Conservation (phyloP, 768 basidiomycete genomes). For the Phanerochaete carnosa region DNA sequence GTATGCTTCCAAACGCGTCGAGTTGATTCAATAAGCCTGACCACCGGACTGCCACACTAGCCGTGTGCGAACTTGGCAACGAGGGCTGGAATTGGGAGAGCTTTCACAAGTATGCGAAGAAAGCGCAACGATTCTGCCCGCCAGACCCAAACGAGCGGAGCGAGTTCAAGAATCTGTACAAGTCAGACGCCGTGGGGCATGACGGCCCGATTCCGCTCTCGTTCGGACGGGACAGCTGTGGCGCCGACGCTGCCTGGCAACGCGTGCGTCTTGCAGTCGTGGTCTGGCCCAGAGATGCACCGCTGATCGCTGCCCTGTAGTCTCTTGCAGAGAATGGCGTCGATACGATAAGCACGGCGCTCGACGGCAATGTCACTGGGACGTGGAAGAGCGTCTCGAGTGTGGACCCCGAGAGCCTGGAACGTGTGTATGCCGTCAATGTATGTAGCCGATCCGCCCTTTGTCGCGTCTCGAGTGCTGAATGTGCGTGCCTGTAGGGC, state of each 20-base stretch:
- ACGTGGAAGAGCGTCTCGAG: too few species aligned
- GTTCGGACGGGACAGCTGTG: conserved; percentile 6
- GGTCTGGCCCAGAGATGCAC: not conserved
- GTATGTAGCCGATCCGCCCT: conserved; percentile 15
- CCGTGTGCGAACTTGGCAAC: conserved; percentile 48
- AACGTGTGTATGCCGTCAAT: too few species aligned
- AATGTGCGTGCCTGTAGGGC: conserved; percentile 1
- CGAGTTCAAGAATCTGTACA: conserved; percentile 1
- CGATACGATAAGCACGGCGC: not conserved
- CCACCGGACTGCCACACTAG: not conserved
- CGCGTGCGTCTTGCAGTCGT: conserved; percentile 5
- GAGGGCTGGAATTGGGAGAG: conserved; percentile 51
- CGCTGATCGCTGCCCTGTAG: conserved; percentile 2
- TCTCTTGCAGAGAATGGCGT: conserved; percentile 10
- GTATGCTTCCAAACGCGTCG: not conserved
- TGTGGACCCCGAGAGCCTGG: too few species aligned
- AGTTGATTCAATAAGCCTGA: not conserved
- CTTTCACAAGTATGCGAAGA: conserved; percentile 31
- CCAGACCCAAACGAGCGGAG: not conserved
- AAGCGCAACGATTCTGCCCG: conserved; percentile 21
- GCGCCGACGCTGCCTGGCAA: conserved; percentile 11
- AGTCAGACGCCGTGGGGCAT: conserved; percentile 5
- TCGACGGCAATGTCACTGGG: not conserved
- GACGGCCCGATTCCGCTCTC: conserved; percentile 14
- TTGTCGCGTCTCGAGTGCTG: too few species aligned